Evolutionary conservation across 805 yeast species (phyloP).

Genomic region (Saitoella complicata): DNA sequence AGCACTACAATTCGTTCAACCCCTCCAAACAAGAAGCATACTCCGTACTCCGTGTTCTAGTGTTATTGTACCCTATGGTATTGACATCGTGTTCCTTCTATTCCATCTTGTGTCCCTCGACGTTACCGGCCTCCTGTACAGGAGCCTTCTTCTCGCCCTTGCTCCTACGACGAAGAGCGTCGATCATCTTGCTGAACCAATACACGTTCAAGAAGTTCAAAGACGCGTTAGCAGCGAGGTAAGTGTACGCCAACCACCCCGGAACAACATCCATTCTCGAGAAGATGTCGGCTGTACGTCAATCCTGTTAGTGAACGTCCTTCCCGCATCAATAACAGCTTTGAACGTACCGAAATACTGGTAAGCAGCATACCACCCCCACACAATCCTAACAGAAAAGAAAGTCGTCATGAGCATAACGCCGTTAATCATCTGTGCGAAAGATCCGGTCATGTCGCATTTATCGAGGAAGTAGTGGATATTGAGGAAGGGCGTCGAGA

Average conservation of each 20-base stretch:
- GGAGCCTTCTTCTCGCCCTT: background rate
- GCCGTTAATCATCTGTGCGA: constrained; percentile 42
- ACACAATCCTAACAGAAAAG: constrained; percentile 59
- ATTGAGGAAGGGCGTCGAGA: constrained; percentile 89
- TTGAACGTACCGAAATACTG: constrained; percentile 34
- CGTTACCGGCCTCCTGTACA: no score
- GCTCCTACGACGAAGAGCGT: constrained; percentile 32
- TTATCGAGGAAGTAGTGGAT: constrained; percentile 68
- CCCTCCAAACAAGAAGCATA: no score
- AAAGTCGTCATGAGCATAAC: constrained; percentile 49
- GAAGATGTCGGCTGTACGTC: background rate
- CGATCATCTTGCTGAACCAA: constrained; percentile 84
- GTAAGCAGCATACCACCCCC: constrained; percentile 70
- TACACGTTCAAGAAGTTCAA: constrained; percentile 21
- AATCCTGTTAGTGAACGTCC: constrained; percentile 28
- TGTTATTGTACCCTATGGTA: no score
- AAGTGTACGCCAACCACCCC: background rate
- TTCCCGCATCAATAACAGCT: constrained; percentile 27
- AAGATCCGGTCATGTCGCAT: constrained; percentile 13
- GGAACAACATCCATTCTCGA: background rate
- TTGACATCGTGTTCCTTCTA: no score
- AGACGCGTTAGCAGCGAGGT: background rate
- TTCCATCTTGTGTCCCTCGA: no score
- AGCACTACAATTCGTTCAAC: no score
- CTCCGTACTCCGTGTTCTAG: no score